Base-by-base conservation (phyloP, 164 flowering plant genomes). In the Cinnamomum micranthum region DNA sequence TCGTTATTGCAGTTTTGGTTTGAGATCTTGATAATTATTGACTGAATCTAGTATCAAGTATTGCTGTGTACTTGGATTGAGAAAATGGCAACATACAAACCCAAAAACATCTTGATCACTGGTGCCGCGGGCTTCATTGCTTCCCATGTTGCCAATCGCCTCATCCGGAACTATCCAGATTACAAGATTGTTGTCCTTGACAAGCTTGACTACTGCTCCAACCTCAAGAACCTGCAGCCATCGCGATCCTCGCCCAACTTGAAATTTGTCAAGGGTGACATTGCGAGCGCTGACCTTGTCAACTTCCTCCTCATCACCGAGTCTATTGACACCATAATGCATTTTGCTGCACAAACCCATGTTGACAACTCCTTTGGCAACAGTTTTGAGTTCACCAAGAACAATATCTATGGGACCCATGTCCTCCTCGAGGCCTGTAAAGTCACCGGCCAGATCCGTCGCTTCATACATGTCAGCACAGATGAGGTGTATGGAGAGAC, bases 81-180 rank as follows among this genome's bases (percentile, higher is more conserved):
- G 10, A 47, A 35, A 51, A 73, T 73, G 75, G 68, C 75, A 5
- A 19, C 59, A 0, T 82, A 89, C 76, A 84, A 84, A 1, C 94
- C 94, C 0, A 87, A 87, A 81, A 90, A 89, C 82, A 89, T 90
- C 74, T 89, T 90, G 33, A 84, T 90, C 41, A 90, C 94, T 25
- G 94, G 94, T 71, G 94, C 94, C 74, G 94, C 94, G 70, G 94
- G 94, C 24, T 90, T 90, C 81, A 90, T 90, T 73, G 94, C 92
- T 3, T 90, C 91, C 74, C 92, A 90, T 87, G 92, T 90, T 50
- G 85, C 86, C 59, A 89, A 88, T 77, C 82, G 92, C 65, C 90
- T 90, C 13, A 78, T 87, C 75, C 82, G 90, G 7, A 85, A 72
- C 77, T 86, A 89, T 73, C 92, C 94, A 5, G 88, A 87, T 17